Base-by-base conservation (phyloP, 768 basidiomycete genomes). In the Mycena pura region DNA sequence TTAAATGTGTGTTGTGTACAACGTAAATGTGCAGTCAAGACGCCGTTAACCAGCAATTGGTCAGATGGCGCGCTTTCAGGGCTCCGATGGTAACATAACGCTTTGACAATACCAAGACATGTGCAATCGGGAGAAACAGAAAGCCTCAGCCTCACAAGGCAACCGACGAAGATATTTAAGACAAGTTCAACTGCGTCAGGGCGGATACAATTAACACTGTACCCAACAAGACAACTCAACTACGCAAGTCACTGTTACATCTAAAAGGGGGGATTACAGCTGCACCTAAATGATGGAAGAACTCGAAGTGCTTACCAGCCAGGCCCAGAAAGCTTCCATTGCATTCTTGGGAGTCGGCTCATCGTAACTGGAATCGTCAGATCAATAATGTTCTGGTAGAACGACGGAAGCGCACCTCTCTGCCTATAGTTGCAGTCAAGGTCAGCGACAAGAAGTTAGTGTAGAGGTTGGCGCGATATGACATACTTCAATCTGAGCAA, bases 401-500 rank as follows among this genome's bases (percentile, higher is more conserved):
- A 60, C 22, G 6, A 10, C 6, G 44, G n/a, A 25, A 76, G n/a
- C 81, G 61, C 66, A 84, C 80, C 79, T 82, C 2, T 85, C 87
- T 0, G 88, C 88, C 68, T n/a, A n/a, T n/a, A n/a, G n/a, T n/a
- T n/a, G n/a, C n/a, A n/a, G n/a, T n/a, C n/a, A n/a, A n/a, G n/a
- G n/a, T n/a, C n/a, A n/a, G n/a, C n/a, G n/a, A n/a, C n/a, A n/a
- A n/a, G n/a, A n/a, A n/a, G n/a, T n/a, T n/a, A n/a, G n/a, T n/a
- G n/a, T n/a, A n/a, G n/a, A n/a, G n/a, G n/a, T n/a, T n/a, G n/a
- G n/a, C n/a, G n/a, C n/a, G n/a, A n/a, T n/a, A n/a, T n/a, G n/a
- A n/a, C n/a, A n/a, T n/a, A n/a, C n/a, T n/a, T 88, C 88, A 43
- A 92, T 87, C 69, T 89, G 84, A 32, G 83, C 86, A 54, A 91